Conservation (phyloP, 768 basidiomycete genomes). For the Russula dissimulans region DNA sequence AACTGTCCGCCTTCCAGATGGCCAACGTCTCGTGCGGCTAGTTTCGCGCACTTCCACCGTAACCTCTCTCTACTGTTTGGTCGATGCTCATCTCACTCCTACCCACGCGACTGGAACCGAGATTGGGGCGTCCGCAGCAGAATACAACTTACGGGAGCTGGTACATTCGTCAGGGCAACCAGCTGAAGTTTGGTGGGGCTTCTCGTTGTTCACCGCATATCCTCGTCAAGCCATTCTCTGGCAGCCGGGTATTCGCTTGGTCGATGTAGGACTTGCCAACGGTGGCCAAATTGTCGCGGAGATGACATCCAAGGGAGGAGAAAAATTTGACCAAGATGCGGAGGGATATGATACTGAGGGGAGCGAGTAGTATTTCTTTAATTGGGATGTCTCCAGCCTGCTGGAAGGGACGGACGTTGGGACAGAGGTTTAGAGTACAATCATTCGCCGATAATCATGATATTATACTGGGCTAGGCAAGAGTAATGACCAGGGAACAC, state of each 20-base stretch:
- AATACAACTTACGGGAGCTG: slow-evolving; percentile 31
- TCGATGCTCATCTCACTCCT: slow-evolving; percentile 54
- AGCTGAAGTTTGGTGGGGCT: slow-evolving; percentile 57
- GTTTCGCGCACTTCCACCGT: slow-evolving; percentile 45
- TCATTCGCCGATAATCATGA: neutral
- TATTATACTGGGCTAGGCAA: neutral
- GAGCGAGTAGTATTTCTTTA: slow-evolving; percentile 7
- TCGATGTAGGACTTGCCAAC: slow-evolving; percentile 18
- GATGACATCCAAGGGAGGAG: neutral
- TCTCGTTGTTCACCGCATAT: slow-evolving; percentile 59
- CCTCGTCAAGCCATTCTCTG: slow-evolving; percentile 59
- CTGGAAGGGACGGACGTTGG: neutral
- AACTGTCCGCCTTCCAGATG: slow-evolving; percentile 46
- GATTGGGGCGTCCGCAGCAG: slow-evolving; percentile 25
- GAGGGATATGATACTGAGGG: slow-evolving; percentile 20
- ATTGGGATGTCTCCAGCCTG: neutral
- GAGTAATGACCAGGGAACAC: neutral
- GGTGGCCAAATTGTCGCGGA: slow-evolving; percentile 28
- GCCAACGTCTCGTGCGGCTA: slow-evolving; percentile 44
- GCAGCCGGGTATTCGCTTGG: slow-evolving; percentile 17
- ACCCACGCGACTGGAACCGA: slow-evolving; percentile 35
- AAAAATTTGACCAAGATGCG: neutral
- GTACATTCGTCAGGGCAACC: slow-evolving; percentile 20
- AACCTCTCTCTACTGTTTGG: slow-evolving; percentile 61
- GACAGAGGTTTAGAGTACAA: neutral